Percentiles rank a stretch among this genome's conserved stretches.
phyloP scores from a whole-genome alignment of 352 stramenopile species.

The Pythium vanterpoolii region DNA sequence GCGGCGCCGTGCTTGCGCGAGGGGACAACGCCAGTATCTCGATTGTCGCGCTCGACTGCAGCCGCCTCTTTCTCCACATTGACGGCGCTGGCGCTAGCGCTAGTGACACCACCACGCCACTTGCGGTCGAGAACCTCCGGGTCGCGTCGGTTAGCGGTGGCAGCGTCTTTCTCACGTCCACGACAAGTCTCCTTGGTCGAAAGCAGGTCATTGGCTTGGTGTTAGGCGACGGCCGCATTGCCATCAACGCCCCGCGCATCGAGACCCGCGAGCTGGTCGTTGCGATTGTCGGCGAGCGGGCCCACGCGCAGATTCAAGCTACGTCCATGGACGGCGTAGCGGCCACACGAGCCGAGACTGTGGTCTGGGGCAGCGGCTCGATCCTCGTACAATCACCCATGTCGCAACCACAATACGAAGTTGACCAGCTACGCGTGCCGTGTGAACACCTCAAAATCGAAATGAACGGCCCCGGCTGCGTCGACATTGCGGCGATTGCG shows the following conservation, averaged over 20 bases:
- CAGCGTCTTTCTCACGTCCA: not conserved
- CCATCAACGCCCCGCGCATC: not conserved
- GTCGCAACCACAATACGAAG: not conserved
- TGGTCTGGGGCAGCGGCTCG: not conserved
- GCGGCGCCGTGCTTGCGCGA: not conserved
- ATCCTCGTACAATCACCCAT: not conserved
- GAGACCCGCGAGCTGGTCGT: not conserved
- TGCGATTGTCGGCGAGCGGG: not conserved
- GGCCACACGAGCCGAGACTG: not conserved
- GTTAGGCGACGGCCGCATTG: not conserved
- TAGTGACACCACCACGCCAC: not conserved
- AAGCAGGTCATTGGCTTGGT: not conserved
- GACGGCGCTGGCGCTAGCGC: too few species aligned
- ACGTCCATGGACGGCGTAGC: not conserved
- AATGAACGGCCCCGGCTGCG: not conserved
- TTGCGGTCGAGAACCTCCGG: not conserved
- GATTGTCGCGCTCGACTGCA: not conserved
- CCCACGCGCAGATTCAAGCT: not conserved
- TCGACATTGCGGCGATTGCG: slow-evolving; percentile 3
- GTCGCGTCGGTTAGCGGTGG: not conserved
- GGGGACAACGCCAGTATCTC: not conserved
- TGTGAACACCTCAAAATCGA: not conserved
- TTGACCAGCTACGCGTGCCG: too few species aligned
- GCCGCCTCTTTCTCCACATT: not conserved
- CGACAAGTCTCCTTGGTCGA: not conserved